These are phyloP conservation scores for Cercis canadensis DNA, from an alignment of 306 rosid species.

Conservation along the genomic window DNA sequence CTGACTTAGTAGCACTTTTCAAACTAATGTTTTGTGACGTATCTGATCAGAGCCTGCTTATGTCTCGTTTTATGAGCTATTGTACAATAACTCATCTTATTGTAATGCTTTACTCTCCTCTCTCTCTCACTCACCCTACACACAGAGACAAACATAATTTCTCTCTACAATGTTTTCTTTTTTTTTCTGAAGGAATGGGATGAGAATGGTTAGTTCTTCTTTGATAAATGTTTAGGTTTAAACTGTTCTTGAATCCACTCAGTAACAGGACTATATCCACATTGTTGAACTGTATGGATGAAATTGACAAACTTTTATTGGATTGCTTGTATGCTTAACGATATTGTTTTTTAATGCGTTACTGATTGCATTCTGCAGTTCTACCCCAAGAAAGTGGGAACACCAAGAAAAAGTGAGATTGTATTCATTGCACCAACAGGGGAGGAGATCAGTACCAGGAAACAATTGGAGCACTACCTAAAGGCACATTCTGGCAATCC, in stretches of 20 bases:
- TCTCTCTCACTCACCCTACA: no score
- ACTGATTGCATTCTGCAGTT: conserved; percentile 50
- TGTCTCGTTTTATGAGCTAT: background rate
- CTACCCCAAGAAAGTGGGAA: conserved; percentile 75
- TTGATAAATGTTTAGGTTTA: no score
- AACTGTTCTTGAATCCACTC: background rate
- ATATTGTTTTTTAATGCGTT: conserved; percentile 18
- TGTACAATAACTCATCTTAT: no score
- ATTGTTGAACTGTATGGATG: background rate
- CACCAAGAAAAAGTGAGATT: conserved; percentile 78
- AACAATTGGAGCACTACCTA: conserved; percentile 85
- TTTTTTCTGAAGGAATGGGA: no score
- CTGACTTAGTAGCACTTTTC: background rate
- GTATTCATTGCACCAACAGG: conserved; percentile 86
- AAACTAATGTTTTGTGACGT: conserved; percentile 12
- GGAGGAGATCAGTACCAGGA: conserved; percentile 69
- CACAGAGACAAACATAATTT: no score
- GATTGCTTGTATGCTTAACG: conserved; percentile 16
- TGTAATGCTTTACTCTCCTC: no score
- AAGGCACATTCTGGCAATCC: conserved; percentile 82
- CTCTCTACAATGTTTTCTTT: no score
- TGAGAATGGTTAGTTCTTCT: no score
- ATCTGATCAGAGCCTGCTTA: background rate
- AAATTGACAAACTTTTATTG: background rate
- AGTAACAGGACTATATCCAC: background rate